A percentile compares a stretch with the other conserved stretches of the same genome.
These are phyloP conservation scores for Fusarium irregulare DNA, from an alignment of 2,329 filamentous ascomycete species.

Conservation along the genomic window DNA sequence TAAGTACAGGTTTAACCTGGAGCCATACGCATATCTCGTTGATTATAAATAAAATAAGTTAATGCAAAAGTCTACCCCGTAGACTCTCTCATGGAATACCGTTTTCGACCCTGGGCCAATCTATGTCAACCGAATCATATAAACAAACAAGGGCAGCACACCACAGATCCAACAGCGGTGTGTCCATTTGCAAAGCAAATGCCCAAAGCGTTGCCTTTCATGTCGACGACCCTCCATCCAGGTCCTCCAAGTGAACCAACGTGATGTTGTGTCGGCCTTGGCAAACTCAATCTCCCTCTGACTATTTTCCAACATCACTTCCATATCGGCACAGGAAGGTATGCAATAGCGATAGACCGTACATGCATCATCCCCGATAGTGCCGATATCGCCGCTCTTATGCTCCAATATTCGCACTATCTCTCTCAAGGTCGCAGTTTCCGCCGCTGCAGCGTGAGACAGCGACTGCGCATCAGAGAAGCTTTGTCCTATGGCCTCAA, in stretches of 20 bases:
- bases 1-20: neutral
- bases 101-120: neutral
- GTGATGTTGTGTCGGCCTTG: neutral
- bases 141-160: neutral
- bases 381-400: neutral
- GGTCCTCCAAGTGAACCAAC: neutral
- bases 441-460: neutral
- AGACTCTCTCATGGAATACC: neutral
- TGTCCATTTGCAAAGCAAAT: neutral
- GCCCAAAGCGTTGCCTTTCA: neutral
- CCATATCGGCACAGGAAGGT: neutral
- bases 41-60: neutral
- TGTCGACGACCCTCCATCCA: neutral
- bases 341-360: neutral
- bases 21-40: neutral
- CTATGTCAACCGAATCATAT: neutral
- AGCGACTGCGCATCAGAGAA: neutral
- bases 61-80: accelerated
- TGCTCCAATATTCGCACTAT: neutral
- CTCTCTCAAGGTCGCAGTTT: neutral
- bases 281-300: neutral
- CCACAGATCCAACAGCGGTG: neutral
- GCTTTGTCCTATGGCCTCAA: neutral
- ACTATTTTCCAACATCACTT: neutral
- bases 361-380: neutral